A percentile compares a stretch with the other conserved stretches of the same genome.
Evolutionary conservation across 306 rosid species (phyloP).

Genomic region (Dalbergia cochinchinensis): DNA sequence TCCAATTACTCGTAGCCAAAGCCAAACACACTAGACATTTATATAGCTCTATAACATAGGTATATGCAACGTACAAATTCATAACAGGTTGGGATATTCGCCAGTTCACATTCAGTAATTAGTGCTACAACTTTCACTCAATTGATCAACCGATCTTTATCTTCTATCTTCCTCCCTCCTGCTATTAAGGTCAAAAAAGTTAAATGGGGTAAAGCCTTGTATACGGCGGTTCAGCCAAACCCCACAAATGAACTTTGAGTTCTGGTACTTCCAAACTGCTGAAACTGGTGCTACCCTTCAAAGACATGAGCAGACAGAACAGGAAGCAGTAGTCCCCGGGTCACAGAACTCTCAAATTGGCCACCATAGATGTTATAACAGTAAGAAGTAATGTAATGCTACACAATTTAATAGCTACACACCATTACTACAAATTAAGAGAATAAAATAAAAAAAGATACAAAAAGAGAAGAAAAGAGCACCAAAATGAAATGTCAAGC

Average conservation of each 20-base stretch:
- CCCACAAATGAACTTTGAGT: constrained; percentile 44
- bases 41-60: constrained; percentile 52
- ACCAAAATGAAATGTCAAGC: constrained; percentile 61
- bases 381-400: constrained; percentile 54
- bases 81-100: constrained; percentile 51
- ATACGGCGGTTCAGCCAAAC: constrained; percentile 53
- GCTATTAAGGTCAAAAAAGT: constrained; percentile 48
- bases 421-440: constrained; percentile 49
- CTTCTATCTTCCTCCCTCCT: constrained; percentile 48
- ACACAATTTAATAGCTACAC: constrained; percentile 69
- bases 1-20: constrained; percentile 29
- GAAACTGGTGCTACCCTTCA: constrained; percentile 35
- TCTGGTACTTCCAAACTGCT: constrained; percentile 51
- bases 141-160: constrained; percentile 47
- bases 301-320: constrained; percentile 25
- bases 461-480: constrained; percentile 21
- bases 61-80: constrained; percentile 57
- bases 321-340: constrained; percentile 35
- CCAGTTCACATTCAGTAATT: constrained; percentile 60
- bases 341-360: constrained; percentile 52
- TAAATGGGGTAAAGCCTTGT: constrained; percentile 47
- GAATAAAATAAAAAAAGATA: constrained; percentile 13
- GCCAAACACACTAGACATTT: constrained; percentile 46
- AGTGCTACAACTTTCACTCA: constrained; percentile 56
- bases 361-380: constrained; percentile 51